These are phyloP conservation scores for Musa itinerans DNA, from an alignment of 176 grass and related monocot species.

Conservation along the genomic window DNA sequence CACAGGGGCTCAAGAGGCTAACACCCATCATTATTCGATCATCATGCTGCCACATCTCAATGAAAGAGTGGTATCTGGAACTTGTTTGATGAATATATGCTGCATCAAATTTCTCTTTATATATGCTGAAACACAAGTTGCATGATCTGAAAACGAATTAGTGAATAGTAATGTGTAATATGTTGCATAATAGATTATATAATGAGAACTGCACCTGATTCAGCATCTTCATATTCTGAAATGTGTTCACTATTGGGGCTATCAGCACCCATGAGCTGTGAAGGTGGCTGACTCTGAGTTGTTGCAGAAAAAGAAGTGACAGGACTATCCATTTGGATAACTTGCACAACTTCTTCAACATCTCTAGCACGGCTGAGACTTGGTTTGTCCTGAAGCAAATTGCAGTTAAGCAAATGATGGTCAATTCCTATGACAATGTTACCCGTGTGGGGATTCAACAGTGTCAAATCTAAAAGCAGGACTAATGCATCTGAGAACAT, in stretches of 20 bases:
- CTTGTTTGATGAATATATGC: slow-evolving; percentile 78
- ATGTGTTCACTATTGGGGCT: slow-evolving; percentile 82
- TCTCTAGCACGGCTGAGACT: slow-evolving; percentile 60
- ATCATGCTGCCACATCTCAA: slow-evolving; percentile 89
- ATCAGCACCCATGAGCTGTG: slow-evolving; percentile 65
- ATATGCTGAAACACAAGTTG: slow-evolving; percentile 62
- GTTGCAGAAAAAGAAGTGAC: slow-evolving; percentile 70
- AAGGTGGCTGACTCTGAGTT: slow-evolving; percentile 67
- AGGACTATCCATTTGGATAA: slow-evolving; percentile 48
- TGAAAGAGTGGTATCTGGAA: slow-evolving; percentile 92
- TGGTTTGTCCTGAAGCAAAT: slow-evolving; percentile 60
- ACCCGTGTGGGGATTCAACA: background rate
- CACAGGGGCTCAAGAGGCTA: background rate
- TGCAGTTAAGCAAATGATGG: background rate
- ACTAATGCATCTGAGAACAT: too few relatives aligned
- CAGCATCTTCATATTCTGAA: slow-evolving; percentile 92
- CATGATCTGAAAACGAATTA: slow-evolving; percentile 25
- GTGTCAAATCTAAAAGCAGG: background rate
- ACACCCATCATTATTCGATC: slow-evolving; percentile 53
- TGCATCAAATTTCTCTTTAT: slow-evolving; percentile 69
- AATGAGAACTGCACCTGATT: slow-evolving; percentile 80
- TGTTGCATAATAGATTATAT: slow-evolving; percentile 38
- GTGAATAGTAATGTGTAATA: slow-evolving; percentile 24
- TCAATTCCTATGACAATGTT: background rate
- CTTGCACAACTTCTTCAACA: slow-evolving; percentile 43